Conservation (phyloP, 2,329 filamentous ascomycete genomes). For the Fusarium dlaminii region DNA sequence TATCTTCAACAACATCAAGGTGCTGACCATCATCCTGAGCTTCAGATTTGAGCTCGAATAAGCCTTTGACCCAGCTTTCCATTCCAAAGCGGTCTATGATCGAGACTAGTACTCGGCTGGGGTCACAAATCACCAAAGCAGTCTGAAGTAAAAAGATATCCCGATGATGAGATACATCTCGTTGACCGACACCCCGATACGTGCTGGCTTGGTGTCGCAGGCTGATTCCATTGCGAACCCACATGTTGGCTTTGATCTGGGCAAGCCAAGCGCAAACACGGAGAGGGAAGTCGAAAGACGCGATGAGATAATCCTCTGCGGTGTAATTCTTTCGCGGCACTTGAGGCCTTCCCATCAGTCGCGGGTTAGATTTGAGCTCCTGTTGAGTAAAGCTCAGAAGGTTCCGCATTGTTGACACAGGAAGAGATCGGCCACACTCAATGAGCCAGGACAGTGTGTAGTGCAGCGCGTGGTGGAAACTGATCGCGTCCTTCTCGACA, state of each 20-base stretch:
- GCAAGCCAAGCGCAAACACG: slow-evolving; percentile 95
- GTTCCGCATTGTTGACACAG: slow-evolving; percentile 70
- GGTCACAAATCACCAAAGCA: slow-evolving; percentile 85
- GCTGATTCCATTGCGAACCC: slow-evolving; percentile 97
- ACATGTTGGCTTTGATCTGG: slow-evolving; percentile 98
- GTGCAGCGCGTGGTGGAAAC: slow-evolving; percentile 96
- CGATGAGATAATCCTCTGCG: slow-evolving; percentile 83
- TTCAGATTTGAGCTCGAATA: slow-evolving; percentile 76
- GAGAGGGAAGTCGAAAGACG: slow-evolving; percentile 91
- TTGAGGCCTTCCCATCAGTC: slow-evolving; percentile 67
- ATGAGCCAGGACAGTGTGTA: slow-evolving; percentile 97
- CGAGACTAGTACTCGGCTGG: slow-evolving; percentile 83
- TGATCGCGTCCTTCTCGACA: slow-evolving; percentile 90
- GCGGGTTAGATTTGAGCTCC: slow-evolving; percentile 73
- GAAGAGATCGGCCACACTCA: slow-evolving; percentile 84
- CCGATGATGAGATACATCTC: slow-evolving; percentile 92
- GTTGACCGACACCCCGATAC: slow-evolving; percentile 87
- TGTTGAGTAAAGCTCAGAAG: slow-evolving; percentile 77
- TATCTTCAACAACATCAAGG: slow-evolving; percentile 93
- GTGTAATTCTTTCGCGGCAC: slow-evolving; percentile 66
- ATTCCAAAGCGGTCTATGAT: slow-evolving; percentile 93
- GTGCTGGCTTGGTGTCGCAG: slow-evolving; percentile 94
- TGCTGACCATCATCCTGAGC: slow-evolving; percentile 89
- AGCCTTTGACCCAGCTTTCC: slow-evolving; percentile 84
- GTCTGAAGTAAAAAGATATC: slow-evolving; percentile 95